Percentiles rank a stretch among this genome's conserved stretches.
Evolutionary conservation across 228 moss, liverwort and hornwort genomes (phyloP).

Genomic region (Sphagnum magellanicum): DNA sequence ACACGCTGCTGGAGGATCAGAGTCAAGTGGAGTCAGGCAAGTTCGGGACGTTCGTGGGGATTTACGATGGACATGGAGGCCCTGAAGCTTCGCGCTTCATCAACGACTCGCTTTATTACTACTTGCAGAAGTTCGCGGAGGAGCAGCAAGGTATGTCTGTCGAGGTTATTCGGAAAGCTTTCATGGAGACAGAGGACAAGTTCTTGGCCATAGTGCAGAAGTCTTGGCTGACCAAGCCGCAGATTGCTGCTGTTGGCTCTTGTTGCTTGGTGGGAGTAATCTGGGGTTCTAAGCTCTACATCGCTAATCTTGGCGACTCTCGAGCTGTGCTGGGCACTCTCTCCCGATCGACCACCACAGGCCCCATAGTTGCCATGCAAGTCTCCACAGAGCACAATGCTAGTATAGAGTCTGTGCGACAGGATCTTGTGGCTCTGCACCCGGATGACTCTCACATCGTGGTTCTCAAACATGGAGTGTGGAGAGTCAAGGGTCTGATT

Average conservation of each 20-base stretch:
- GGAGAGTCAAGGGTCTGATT: slow-evolving; percentile 60
- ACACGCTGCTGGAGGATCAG: slow-evolving; percentile 46
- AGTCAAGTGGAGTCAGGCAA: slow-evolving; percentile 43
- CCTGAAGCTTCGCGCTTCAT: slow-evolving; percentile 52
- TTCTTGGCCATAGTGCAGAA: slow-evolving; percentile 31
- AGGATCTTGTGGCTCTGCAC: slow-evolving; percentile 39
- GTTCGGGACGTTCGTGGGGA: slow-evolving; percentile 51
- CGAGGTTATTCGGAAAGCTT: slow-evolving; percentile 34
- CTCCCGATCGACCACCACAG: slow-evolving; percentile 3
- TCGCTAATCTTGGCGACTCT: slow-evolving; percentile 53
- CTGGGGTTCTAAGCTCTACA: slow-evolving; percentile 25
- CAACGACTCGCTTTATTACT: slow-evolving; percentile 35
- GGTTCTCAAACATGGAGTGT: slow-evolving; percentile 52
- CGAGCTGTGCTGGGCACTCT: slow-evolving; percentile 51
- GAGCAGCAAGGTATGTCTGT: slow-evolving; percentile 32
- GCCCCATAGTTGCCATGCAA: slow-evolving; percentile 22
- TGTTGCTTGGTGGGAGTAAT: slow-evolving; percentile 46
- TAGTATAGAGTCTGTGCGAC: slow-evolving; percentile 37
- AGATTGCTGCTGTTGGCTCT: slow-evolving; percentile 47
- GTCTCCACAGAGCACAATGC: slow-evolving; percentile 57
- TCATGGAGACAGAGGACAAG: slow-evolving; percentile 33
- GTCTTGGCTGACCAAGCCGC: slow-evolving; percentile 36
- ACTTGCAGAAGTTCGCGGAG: slow-evolving; percentile 14
- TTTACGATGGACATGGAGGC: slow-evolving; percentile 62
- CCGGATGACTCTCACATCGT: slow-evolving; percentile 52